Conservation (phyloP, 768 basidiomycete genomes). For the Russula lepida region DNA sequence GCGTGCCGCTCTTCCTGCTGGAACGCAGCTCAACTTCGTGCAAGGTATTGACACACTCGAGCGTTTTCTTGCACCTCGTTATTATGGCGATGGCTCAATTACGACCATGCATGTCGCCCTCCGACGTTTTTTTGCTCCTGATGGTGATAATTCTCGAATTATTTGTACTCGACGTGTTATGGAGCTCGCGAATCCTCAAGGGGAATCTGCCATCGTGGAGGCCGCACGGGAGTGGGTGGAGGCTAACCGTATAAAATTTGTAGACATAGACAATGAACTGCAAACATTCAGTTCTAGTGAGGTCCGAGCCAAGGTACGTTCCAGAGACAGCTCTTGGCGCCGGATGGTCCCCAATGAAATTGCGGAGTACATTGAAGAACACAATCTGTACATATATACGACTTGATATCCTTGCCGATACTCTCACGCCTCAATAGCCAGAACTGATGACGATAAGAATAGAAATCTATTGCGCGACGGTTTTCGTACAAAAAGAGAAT, state of each 20-base stretch:
- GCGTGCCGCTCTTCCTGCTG: slow-evolving; percentile 39
- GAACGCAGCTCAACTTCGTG: slow-evolving; percentile 56
- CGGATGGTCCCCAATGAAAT: slow-evolving; percentile 38
- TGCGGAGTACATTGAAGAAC: slow-evolving; percentile 41
- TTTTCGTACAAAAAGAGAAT: background rate
- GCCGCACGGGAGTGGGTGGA: slow-evolving; percentile 44
- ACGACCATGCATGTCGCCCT: slow-evolving; percentile 50
- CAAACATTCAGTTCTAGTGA: slow-evolving; percentile 61
- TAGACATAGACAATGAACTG: slow-evolving; percentile 51
- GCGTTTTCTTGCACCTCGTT: slow-evolving; percentile 66
- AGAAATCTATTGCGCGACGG: background rate
- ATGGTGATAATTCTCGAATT: slow-evolving; percentile 51
- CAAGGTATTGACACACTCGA: slow-evolving; percentile 81
- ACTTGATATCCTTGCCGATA: background rate
- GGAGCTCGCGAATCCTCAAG: slow-evolving; percentile 16
- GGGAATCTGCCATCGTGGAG: slow-evolving; percentile 27
- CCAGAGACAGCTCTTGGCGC: slow-evolving; percentile 35
- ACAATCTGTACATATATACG: slow-evolving; percentile 37
- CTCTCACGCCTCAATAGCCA: background rate
- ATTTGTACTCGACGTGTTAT: slow-evolving; percentile 54
- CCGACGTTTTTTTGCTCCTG: slow-evolving; percentile 46
- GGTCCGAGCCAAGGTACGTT: slow-evolving; percentile 42
- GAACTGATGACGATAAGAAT: background rate
- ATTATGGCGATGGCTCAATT: slow-evolving; percentile 44
- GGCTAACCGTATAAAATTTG: slow-evolving; percentile 44